Conservation (phyloP, 371 early-diverging fungal genomes). For the Zancudomyces culisetae region DNA sequence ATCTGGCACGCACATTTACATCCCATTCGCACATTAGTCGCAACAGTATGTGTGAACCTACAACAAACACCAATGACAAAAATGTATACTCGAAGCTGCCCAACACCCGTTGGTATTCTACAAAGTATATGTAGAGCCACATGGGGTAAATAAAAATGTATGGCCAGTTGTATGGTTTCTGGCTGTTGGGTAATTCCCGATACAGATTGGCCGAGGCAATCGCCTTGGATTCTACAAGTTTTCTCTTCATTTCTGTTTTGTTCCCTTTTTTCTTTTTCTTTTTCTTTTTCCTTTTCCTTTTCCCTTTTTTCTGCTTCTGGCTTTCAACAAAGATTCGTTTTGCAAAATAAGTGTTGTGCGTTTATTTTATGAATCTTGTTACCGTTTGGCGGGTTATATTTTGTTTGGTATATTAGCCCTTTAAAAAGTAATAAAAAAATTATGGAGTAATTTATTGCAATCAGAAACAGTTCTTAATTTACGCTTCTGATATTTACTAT, state of each 20-base stretch:
- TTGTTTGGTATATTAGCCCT: too few relatives aligned
- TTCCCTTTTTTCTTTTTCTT: background rate
- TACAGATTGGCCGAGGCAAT: slow-evolving; percentile 59
- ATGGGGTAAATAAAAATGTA: slow-evolving; percentile 54
- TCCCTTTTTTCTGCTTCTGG: too few relatives aligned
- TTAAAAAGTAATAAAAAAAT: too few relatives aligned
- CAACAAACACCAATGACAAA: slow-evolving; percentile 50
- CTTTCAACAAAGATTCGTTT: too few relatives aligned
- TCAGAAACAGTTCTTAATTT: too few relatives aligned
- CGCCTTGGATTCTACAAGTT: slow-evolving; percentile 55
- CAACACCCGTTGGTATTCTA: slow-evolving; percentile 51
- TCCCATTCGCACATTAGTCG: slow-evolving; percentile 90
- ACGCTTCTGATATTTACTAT: too few relatives aligned
- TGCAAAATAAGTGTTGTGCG: too few relatives aligned
- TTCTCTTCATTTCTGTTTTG: too few relatives aligned
- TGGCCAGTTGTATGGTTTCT: slow-evolving; percentile 73
- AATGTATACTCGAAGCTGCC: slow-evolving; percentile 76
- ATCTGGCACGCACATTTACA: slow-evolving; percentile 52
- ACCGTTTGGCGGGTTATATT: too few relatives aligned
- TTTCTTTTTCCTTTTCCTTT: too few relatives aligned
- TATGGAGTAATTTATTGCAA: too few relatives aligned
- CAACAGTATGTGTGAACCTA: slow-evolving; percentile 54
- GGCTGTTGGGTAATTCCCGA: slow-evolving; percentile 36
- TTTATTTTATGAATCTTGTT: too few relatives aligned
- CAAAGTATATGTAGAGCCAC: slow-evolving; percentile 52